Base-by-base conservation (phyloP, 257 asterid genomes). In the Leptodermis oblonga region DNA sequence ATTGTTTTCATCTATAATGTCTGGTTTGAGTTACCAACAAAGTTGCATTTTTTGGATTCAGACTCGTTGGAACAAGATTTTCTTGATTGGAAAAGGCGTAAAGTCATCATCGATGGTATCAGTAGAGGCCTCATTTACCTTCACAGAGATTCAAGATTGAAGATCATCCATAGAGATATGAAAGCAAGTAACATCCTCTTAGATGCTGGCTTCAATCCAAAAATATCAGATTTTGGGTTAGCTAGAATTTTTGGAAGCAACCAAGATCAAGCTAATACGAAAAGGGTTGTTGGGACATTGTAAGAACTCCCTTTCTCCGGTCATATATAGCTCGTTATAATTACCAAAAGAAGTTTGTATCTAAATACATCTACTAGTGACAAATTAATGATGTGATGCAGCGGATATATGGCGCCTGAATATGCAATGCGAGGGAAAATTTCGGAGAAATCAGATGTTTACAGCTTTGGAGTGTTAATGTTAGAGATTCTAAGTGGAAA, bases 361-460 rank as follows among this genome's bases (percentile, higher is more conserved):
- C 30, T 22, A 49, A 17, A 1, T n/a, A 4, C 26, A 17, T 49
- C 55, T 0, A 8, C n/a, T 25, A 51, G 14, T 52, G 25, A 34
- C 59, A 20, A 12, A 49, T 10, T n/a, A 60, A 61, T 36, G 48
- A 12, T 15, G 15, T 65, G 39, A 65, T 65, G 55, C 69, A 64
- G 69, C 7, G 69, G 55, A 6, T 64, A 64, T 37, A 64, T 65
- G 69, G 90, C 95, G 51, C 95, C 92, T 0, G 95, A 86, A 70
- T 88, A 88, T 51, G 90, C 90, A 49, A 33, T 86, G 78, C 70
- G 78, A 54, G 95, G 95, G 69, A 79, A 82, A 78, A 82, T 86
- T 75, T 86, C 95, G 2, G 90, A 88, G 67, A 88, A 78, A 56
- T 86, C 88, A 33, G 95, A 86, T 65, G 83, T 85, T 15, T 88